These are phyloP conservation scores for Bisporella sp. DNA, from an alignment of 2,329 filamentous ascomycete species.

Conservation along the genomic window DNA sequence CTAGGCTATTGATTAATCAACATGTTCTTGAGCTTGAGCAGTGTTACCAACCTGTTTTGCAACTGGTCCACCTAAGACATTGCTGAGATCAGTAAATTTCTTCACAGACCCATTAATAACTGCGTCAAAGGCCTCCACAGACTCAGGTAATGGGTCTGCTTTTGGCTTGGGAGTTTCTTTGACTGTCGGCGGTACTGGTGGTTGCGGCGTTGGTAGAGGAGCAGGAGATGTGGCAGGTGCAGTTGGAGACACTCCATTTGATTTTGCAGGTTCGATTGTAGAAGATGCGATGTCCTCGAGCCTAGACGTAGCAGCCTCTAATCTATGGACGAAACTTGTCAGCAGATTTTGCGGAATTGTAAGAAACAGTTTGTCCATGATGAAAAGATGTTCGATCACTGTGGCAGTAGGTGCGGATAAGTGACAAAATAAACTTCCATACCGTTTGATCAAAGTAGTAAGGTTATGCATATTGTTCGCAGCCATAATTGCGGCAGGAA, in stretches of 20 bases:
- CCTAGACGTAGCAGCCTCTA: slow-evolving; percentile 93
- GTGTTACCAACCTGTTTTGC: slow-evolving; percentile 63
- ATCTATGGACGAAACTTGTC: slow-evolving; percentile 47
- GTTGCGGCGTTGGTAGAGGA: slow-evolving; percentile 23
- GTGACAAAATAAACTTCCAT: slow-evolving; percentile 31
- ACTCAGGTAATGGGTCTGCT: slow-evolving; percentile 58
- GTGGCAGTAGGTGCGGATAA: not conserved
- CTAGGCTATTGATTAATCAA: slow-evolving; percentile 23
- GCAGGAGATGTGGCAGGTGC: slow-evolving; percentile 31
- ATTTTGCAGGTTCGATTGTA: slow-evolving; percentile 50
- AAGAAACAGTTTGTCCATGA: slow-evolving; percentile 20
- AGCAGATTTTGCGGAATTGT: slow-evolving; percentile 19
- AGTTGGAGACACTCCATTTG: slow-evolving; percentile 34
- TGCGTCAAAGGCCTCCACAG: slow-evolving; percentile 81
- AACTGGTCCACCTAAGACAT: slow-evolving; percentile 69
- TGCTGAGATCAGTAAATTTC: slow-evolving; percentile 71
- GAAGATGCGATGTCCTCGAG: slow-evolving; percentile 93
- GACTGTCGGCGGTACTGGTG: slow-evolving; percentile 36
- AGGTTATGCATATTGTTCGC: slow-evolving; percentile 90
- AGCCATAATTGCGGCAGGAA: slow-evolving; percentile 46
- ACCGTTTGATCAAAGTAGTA: slow-evolving; percentile 98
- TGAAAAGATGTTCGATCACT: slow-evolving; percentile 3
- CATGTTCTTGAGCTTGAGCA: slow-evolving; percentile 1
- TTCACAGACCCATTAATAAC: slow-evolving; percentile 69
- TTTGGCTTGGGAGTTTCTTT: slow-evolving; percentile 35